Conservation (phyloP, 2,329 filamentous ascomycete genomes). For the Thielaviopsis ethacetica region DNA sequence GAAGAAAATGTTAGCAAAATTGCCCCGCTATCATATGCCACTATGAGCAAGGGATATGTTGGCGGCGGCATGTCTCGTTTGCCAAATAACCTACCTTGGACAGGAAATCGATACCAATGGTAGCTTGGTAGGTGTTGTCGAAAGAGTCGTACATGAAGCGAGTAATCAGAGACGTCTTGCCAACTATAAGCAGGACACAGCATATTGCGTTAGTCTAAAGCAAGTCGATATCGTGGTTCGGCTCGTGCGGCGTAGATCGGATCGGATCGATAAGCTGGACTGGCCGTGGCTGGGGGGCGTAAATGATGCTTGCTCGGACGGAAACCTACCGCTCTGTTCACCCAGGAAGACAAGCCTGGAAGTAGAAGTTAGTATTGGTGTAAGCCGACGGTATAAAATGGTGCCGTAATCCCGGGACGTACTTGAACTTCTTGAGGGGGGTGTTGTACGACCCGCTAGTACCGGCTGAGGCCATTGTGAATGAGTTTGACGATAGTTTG, state of each 20-base stretch:
- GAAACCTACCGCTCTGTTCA: slow-evolving; percentile 80
- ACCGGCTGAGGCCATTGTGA: slow-evolving; percentile 61
- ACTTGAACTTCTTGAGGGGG: slow-evolving; percentile 99
- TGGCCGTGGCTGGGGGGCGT: not conserved
- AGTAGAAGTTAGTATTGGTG: slow-evolving; percentile 6
- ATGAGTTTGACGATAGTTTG: not conserved
- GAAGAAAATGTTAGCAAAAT: not conserved
- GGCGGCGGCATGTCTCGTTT: slow-evolving; percentile 25
- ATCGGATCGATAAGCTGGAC: not conserved
- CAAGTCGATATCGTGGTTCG: slow-evolving; percentile 7
- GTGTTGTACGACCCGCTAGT: slow-evolving; percentile 84
- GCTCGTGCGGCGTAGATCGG: not conserved
- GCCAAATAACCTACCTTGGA: slow-evolving; percentile 42
- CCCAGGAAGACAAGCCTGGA: slow-evolving; percentile 85
- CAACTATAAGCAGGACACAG: slow-evolving; percentile 41
- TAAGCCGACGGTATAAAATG: not conserved
- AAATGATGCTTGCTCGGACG: not conserved
- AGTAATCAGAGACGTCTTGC: slow-evolving; percentile 96
- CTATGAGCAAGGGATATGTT: not conserved
- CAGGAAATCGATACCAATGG: slow-evolving; percentile 97
- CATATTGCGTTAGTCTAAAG: not conserved
- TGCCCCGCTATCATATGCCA: not conserved
- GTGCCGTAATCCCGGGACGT: slow-evolving; percentile 16
- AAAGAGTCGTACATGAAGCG: slow-evolving; percentile 99
- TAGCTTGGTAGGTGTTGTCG: slow-evolving; percentile 99